phyloP scores from a whole-genome alignment of 2,329 filamentous ascomycete species.

The Sphaerulina musiva region DNA sequence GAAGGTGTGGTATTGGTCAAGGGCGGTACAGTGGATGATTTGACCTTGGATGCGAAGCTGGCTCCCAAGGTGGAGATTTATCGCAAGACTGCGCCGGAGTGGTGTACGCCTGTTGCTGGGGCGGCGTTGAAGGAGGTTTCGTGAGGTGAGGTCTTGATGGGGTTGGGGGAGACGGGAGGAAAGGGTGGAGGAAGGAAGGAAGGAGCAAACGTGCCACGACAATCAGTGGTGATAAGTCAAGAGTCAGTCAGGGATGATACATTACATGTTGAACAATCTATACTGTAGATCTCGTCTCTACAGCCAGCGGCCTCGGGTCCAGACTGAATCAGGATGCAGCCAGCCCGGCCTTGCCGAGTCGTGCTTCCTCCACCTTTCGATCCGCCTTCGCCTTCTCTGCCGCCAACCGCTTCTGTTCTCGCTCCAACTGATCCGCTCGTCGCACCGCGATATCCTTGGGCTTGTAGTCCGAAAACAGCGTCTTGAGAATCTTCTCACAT shows the following conservation, averaged over 20 bases:
- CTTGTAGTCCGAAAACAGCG: constrained; percentile 78
- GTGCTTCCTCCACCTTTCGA: constrained; percentile 34
- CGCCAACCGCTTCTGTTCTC: constrained; percentile 64
- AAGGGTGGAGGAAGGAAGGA: too few relatives aligned
- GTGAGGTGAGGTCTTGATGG: background rate
- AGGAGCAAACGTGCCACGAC: too few relatives aligned
- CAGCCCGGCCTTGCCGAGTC: background rate
- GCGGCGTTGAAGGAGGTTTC: constrained; percentile 26
- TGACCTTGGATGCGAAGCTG: constrained; percentile 19
- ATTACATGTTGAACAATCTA: background rate
- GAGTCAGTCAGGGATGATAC: background rate
- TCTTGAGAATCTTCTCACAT: constrained; percentile 82
- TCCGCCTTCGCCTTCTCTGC: constrained; percentile 39
- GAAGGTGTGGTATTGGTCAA: constrained; percentile 29
- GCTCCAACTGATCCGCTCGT: constrained; percentile 75
- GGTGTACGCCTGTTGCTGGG: constrained; percentile 23
- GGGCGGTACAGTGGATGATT: constrained; percentile 31
- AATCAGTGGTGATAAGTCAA: too few relatives aligned
- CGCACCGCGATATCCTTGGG: constrained; percentile 89
- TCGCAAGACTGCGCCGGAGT: constrained; percentile 27
- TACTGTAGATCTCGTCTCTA: background rate
- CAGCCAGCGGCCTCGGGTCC: background rate
- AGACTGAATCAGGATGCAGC: background rate
- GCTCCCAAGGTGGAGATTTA: constrained; percentile 29
- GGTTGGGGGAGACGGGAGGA: background rate